Evolutionary conservation across 2,329 filamentous ascomycete species (phyloP), one percentile per base, ranked within the genome.

Genomic region (Bipolaris cookei): DNA sequence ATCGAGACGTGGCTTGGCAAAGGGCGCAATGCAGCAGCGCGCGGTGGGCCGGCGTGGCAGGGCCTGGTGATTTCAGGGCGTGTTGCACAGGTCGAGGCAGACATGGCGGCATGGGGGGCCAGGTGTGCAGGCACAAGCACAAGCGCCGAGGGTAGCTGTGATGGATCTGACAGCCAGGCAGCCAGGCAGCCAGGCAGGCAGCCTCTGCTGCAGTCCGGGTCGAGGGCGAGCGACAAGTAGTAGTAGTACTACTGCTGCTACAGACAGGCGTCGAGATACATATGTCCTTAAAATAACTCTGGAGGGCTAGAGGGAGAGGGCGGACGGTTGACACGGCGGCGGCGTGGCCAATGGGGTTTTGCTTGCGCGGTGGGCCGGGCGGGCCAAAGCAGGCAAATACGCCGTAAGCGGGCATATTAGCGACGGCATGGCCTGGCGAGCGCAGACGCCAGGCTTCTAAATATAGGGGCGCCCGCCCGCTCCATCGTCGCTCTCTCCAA

Each of bases 231-330:
- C 34, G 34, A 16, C 34, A 58, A 11, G 10, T 11, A 11, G 28
- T 11, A 30, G 25, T 28, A 28, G 25, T 28, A 3, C 1, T 4
- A 4, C 10, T 11, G 1, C 10, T 30, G 28, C 28, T n/a, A n/a
- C n/a, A n/a, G n/a, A n/a, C n/a, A n/a, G n/a, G n/a, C n/a, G n/a
- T n/a, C n/a, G n/a, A n/a, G 28, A 30, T 30, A 30, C 28, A 68
- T 64, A 66, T 65, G 62, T 63, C 68, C 70, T 66, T 66, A 70
- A 72, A 72, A 70, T 72, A 72, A 63, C 66, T 59, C 56, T 65
- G 53, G 63, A 57, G 18, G 16, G 60, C 47, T 63, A 59, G 54
- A 3, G 30, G 14, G 32, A 7, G 32, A 11, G 13, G 39, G 25
- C n/a, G 46, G 42, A 48, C 51, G 30, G 51, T 53, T 41, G 56